These are phyloP conservation scores for Cornus florida DNA, from an alignment of 148 eudicot genomes.

Conservation along the genomic window DNA sequence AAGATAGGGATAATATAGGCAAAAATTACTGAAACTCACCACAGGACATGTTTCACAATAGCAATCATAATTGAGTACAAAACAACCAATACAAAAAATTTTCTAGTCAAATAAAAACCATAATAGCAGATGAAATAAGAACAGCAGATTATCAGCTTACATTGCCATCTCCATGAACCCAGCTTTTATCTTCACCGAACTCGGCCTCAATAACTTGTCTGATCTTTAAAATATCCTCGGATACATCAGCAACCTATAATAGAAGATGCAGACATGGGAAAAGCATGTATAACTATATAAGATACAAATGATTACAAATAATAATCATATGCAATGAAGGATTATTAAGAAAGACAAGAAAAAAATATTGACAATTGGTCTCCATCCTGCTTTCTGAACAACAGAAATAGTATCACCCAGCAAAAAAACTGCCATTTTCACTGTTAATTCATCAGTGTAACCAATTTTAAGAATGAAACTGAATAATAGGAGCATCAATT, in stretches of 20 bases:
- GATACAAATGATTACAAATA: not conserved
- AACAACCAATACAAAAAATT: not conserved
- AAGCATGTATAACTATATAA: not conserved
- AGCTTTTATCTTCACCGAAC: constrained; percentile 55
- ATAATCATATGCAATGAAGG: not conserved
- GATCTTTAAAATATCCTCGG: constrained; percentile 52
- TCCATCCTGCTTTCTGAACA: not conserved
- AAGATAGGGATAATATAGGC: no score
- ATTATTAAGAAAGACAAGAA: not conserved
- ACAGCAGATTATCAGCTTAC: constrained; percentile 25
- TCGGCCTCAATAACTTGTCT: constrained; percentile 67
- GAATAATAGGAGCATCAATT: not conserved
- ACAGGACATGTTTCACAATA: not conserved
- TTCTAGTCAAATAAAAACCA: not conserved
- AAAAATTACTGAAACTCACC: not conserved
- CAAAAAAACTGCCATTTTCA: not conserved
- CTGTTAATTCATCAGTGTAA: not conserved
- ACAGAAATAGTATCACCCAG: not conserved
- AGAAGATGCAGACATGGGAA: not conserved
- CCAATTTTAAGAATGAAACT: not conserved
- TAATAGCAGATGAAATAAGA: not conserved
- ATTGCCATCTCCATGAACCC: constrained; percentile 63
- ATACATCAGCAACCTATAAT: not conserved
- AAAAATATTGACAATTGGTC: not conserved
- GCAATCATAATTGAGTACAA: not conserved